Evolutionary conservation across 768 basidiomycete species (phyloP).

Genomic region (Tricholoma sp.): DNA sequence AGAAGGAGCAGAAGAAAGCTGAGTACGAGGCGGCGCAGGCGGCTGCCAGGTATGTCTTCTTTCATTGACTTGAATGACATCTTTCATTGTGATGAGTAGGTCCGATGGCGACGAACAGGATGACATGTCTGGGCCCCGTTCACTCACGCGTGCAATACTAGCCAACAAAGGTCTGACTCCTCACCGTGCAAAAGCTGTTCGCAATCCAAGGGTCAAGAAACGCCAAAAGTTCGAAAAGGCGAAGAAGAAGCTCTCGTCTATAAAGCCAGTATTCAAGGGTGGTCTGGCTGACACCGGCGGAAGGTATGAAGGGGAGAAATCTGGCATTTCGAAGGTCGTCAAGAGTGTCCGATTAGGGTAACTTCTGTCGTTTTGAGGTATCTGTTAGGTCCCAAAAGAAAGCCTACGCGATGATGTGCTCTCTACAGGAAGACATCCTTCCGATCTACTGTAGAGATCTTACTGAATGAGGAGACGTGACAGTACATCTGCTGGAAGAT

Average conservation of each 20-base stretch:
- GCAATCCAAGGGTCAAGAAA: slow-evolving; percentile 98
- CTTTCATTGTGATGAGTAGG: slow-evolving; percentile 12
- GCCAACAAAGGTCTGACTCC: slow-evolving; percentile 95
- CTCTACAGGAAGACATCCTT: too few species aligned
- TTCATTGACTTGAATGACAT: not conserved
- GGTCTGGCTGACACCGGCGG: slow-evolving; percentile 59
- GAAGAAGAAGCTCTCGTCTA: slow-evolving; percentile 85
- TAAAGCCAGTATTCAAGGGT: slow-evolving; percentile 91
- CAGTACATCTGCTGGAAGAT: too few species aligned
- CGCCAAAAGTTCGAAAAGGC: slow-evolving; percentile 90
- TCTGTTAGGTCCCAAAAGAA: too few species aligned
- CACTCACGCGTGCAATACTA: slow-evolving; percentile 85
- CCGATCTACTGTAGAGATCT: too few species aligned
- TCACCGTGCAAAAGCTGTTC: slow-evolving; percentile 78
- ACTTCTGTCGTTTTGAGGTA: not conserved
- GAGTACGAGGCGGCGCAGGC: slow-evolving; percentile 69
- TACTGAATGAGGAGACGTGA: too few species aligned
- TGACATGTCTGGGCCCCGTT: slow-evolving; percentile 66
- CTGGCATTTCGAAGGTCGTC: slow-evolving; percentile 87
- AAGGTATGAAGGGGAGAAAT: slow-evolving; percentile 85
- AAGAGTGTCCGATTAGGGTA: slow-evolving; percentile 76
- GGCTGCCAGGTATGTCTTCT: slow-evolving; percentile 47
- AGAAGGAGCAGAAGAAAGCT: slow-evolving; percentile 75
- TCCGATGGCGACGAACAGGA: slow-evolving; percentile 28
- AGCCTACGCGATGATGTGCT: too few species aligned